These are phyloP conservation scores for Butyriboletus loyo DNA, from an alignment of 768 basidiomycete species.

Conservation along the genomic window DNA sequence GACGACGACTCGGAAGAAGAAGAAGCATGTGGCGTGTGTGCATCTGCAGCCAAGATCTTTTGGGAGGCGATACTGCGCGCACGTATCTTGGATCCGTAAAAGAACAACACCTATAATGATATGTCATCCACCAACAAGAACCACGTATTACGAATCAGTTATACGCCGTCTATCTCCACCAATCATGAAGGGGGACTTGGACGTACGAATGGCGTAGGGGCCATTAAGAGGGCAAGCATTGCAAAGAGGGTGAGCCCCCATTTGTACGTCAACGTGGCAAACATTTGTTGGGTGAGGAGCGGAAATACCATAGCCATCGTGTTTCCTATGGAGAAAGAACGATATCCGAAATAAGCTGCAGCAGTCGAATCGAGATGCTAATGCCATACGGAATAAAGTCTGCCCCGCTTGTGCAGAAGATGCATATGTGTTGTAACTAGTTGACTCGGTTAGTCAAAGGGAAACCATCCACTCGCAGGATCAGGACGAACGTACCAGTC, in stretches of 20 bases:
- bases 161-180: neutral
- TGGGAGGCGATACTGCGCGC: constrained; percentile 25
- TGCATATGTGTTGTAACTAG: constrained; percentile 44
- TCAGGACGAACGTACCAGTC: constrained; percentile 39
- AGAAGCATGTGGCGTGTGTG: neutral
- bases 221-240: constrained; percentile 40
- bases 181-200: neutral
- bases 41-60: constrained; percentile 18
- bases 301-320: constrained; percentile 44
- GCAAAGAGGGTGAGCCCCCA: constrained; percentile 48
- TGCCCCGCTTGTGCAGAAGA: constrained; percentile 56
- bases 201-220: constrained; percentile 43
- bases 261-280: constrained; percentile 42
- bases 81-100: constrained; percentile 33
- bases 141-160: neutral
- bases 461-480: neutral
- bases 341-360: no score
- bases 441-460: neutral
- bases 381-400: constrained; percentile 43
- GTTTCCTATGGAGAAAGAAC: constrained; percentile 31
- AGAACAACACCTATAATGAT: constrained; percentile 26
- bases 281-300: constrained; percentile 48
- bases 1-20: neutral
- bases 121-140: neutral
- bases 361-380: no score